Evolutionary conservation across 2,329 filamentous ascomycete species (phyloP).

Genomic region (Beauveria pseudobassiana): DNA sequence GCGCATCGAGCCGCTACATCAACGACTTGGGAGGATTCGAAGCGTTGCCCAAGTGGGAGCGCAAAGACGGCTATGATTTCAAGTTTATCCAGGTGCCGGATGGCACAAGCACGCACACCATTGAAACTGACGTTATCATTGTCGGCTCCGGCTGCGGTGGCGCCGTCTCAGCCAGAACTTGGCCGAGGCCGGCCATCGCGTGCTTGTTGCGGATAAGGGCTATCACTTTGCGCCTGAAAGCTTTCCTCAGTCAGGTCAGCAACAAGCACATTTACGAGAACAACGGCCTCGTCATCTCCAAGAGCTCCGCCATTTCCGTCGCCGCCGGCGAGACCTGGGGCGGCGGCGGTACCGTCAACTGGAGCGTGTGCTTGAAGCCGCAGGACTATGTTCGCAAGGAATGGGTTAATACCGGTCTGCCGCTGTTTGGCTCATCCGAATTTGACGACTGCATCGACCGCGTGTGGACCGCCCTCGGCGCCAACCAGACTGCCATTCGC

Average conservation of each 20-base stretch:
- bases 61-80: slow-evolving; percentile 45
- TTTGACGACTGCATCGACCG: slow-evolving; percentile 76
- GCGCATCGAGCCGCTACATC: slow-evolving; percentile 48
- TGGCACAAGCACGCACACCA: slow-evolving; percentile 39
- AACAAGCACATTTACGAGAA: slow-evolving; percentile 62
- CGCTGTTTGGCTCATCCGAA: slow-evolving; percentile 64
- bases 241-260: slow-evolving; percentile 62
- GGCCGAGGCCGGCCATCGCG: slow-evolving; percentile 64
- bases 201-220: slow-evolving; percentile 76
- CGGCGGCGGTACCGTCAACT: slow-evolving; percentile 83
- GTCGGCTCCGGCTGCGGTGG: slow-evolving; percentile 84
- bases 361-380: slow-evolving; percentile 60
- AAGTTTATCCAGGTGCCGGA: slow-evolving; percentile 51
- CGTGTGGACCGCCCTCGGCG: slow-evolving; percentile 74
- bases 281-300: slow-evolving; percentile 47
- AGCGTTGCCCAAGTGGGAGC: slow-evolving; percentile 43
- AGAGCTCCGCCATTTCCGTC: slow-evolving; percentile 52
- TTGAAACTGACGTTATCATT: slow-evolving; percentile 77
- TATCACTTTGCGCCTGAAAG: slow-evolving; percentile 67
- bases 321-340: slow-evolving; percentile 70
- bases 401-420: slow-evolving; percentile 65
- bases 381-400: slow-evolving; percentile 72
- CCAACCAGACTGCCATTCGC: slow-evolving; percentile 53
- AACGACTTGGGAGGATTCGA: slow-evolving; percentile 49
- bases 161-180: slow-evolving; percentile 71